Base-by-base conservation (phyloP, 495 filamentous ascomycete genomes). In the Mycothermus thermophilus region DNA sequence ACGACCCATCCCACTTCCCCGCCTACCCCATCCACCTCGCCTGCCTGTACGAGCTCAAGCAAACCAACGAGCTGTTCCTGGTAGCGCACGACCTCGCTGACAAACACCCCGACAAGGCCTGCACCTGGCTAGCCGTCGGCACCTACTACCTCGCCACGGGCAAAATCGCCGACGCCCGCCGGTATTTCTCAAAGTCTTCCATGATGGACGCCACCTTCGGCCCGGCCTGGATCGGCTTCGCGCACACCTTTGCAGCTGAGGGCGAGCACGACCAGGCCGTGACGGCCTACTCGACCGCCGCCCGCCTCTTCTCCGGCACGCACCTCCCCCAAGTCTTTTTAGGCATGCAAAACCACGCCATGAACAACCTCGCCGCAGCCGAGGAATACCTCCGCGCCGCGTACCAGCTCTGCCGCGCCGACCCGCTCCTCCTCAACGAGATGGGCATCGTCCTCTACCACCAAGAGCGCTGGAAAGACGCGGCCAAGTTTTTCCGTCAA, bases 201-300 rank as follows among this genome's bases (percentile, higher is more conserved):
- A 80, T 94, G 69, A 82, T 99, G 72, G 86, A 99, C 51, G 83
- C 90, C 19, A 90, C 96, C 60, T 96, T 93, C 46, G 92, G 90
- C 4, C 83, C 92, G 4, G 90, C 90, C 25, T 99, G 90, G 90
- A 96, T 99, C 40, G 90, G 90, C 7, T 99, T 99, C 58, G 90
- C 90, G 15, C 90, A 99, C 62, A 99, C 92, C 1, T 99, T 99
- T 53, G 92, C 90, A n/a, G 88, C 88, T n/a, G 90, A 99, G 58
- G 90, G 92, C 35, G 90, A 99, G 58, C 86, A 96, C 58, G 90
- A 99, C 52, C 90, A 99, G 60, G 90, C 90, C 34, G 93, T 99
- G 41, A 87, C 88, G 11, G 90, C 92, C 5, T 99, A 99, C 64
- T 90, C 82, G 24, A 99, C 90, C 10, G 90, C 90, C 1, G 90